Conservation (phyloP, 2,329 filamentous ascomycete genomes). For the Colletotrichum godetiae region DNA sequence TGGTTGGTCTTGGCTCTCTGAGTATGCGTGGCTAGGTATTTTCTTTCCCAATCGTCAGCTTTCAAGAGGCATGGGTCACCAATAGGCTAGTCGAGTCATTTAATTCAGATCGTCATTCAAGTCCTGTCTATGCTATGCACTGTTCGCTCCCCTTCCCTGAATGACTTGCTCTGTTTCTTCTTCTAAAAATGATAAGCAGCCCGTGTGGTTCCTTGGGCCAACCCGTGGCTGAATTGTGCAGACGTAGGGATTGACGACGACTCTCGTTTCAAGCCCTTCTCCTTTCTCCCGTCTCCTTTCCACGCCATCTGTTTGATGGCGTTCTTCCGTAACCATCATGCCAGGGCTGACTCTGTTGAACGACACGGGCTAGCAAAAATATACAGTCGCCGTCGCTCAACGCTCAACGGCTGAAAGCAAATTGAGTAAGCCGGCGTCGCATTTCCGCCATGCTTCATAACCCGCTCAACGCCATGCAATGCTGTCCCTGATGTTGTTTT, state of each 20-base stretch:
- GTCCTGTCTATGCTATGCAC: conserved; percentile 10
- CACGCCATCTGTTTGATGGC: not conserved
- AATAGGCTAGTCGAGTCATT: conserved; percentile 6
- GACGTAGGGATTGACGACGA: not conserved
- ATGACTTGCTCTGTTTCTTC: not conserved
- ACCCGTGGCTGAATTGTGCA: conserved; percentile 6
- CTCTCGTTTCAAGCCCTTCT: not conserved
- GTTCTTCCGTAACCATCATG: not conserved
- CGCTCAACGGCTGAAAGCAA: not conserved
- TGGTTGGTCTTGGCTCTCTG: not conserved
- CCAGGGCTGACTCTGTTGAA: not conserved
- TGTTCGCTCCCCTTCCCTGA: not conserved
- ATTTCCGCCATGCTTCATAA: not conserved
- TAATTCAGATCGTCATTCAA: conserved; percentile 11
- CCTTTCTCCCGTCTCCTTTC: not conserved
- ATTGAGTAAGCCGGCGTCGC: conserved; percentile 1
- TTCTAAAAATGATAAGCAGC: not conserved
- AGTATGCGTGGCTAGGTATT: not conserved
- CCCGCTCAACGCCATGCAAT: conserved; percentile 36
- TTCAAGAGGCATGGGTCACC: not conserved
- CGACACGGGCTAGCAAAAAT: not conserved
- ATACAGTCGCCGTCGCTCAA: not conserved
- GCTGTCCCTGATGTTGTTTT: conserved; percentile 21
- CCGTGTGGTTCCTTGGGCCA: not conserved
- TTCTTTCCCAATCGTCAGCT: not conserved